phyloP scores from a whole-genome alignment of 2,329 filamentous ascomycete species.

The Fusarium robinianum region DNA sequence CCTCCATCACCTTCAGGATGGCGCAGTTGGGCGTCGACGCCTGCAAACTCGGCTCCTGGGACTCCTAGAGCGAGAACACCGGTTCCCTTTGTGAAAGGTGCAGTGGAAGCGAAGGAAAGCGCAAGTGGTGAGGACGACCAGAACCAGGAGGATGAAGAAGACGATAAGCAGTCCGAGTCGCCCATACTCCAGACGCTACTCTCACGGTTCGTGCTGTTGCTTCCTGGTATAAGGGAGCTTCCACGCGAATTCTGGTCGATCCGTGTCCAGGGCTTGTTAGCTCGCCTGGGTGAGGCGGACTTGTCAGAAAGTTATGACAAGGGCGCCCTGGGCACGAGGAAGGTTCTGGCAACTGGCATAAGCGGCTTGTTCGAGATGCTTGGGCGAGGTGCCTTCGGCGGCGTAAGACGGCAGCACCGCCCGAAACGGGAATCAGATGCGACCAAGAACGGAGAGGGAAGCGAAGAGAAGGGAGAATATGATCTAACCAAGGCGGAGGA shows the following conservation, averaged over 20 bases:
- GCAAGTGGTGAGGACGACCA: constrained; percentile 15
- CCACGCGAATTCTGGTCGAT: constrained; percentile 67
- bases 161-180: constrained; percentile 50
- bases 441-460: constrained; percentile 1
- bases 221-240: constrained; percentile 69
- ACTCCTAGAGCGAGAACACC: constrained; percentile 39
- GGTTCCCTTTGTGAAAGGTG: constrained; percentile 12
- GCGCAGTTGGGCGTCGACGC: constrained; percentile 32
- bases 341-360: constrained; percentile 73
- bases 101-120: constrained; percentile 9
- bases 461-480: constrained; percentile 48
- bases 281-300: constrained; percentile 66
- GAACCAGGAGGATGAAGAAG: constrained; percentile 33
- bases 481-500: constrained; percentile 63
- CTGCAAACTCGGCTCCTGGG: constrained; percentile 29
- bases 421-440: constrained; percentile 12
- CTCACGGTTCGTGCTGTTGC: constrained; percentile 63
- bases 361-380: constrained; percentile 72
- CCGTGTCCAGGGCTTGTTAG: constrained; percentile 63
- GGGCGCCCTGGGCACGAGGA: constrained; percentile 72
- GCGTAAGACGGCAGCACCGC: constrained; percentile 39
- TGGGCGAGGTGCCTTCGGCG: constrained; percentile 67
- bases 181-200: constrained; percentile 73
- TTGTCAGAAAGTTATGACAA: constrained; percentile 84
- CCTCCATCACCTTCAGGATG: constrained; percentile 17